Evolutionary conservation across 148 eudicot species (phyloP), one percentile per base, ranked within the genome.

Genomic region (Arbutus unedo): DNA sequence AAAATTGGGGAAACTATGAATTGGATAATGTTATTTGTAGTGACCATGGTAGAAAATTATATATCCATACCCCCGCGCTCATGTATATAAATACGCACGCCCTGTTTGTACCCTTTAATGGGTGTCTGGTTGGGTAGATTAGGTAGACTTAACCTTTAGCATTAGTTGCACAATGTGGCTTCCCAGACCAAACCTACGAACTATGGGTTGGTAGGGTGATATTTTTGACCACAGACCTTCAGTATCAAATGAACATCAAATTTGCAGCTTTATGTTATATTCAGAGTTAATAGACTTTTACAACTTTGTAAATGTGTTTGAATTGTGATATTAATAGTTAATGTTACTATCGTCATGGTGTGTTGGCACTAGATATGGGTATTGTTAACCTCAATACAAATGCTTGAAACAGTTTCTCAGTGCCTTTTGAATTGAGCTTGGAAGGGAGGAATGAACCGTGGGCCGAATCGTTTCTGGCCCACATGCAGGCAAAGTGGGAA

Each of bases 391-490:
- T 38, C 60, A 47, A 23, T 55, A 5, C 57, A 62, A 5, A 79
- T 67, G 84, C 53, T 82, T 83, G 8, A 21, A 21, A 55, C 97
- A 96, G 99, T 86, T 96, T 93, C 84, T 87, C 98, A n/a, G 99
- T 94, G 81, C 99, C 99, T 53, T 93, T 79, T 77, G 97, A 94
- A 6, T 82, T 96, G 90, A 96, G 98, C 90, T 74, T 86, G 86
- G 93, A 89, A 56, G 97, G 97, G 62, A 75, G 86, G 50, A 79
- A 88, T 18, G 98, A 96, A 87, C 86, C 93, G 74, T 96, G 99
- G 99, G 97, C 97, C 23, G 81, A 89, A 86, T 87, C 86, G 8
- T 96, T 93, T 85, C 81, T 89, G 89, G 81, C 78, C 62, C 83
- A 79, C 43, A 83, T 94, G 84, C 87, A 83, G 83, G 90, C 85